Evolutionary conservation across 1,139 yeast species (phyloP), one percentile per base, ranked within the genome.

Genomic region (Pichia sp.): DNA sequence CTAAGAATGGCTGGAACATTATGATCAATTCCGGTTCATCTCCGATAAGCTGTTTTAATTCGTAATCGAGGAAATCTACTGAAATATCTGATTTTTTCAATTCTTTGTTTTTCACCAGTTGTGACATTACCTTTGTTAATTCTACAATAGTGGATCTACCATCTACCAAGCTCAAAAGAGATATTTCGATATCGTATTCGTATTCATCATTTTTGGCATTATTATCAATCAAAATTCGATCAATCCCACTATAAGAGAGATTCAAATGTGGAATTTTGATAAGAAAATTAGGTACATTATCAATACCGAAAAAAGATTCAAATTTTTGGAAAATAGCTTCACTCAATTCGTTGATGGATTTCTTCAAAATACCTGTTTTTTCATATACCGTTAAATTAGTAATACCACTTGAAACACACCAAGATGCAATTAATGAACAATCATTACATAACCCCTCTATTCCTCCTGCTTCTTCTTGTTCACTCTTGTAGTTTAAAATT

Each of bases 101-200:
- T 55, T 83, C 87, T 39, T 77, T 72, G 43, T 73, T 71, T 27
- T 70, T 66, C 9, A 90, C 85, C 52, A 87, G 69, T 47, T 81
- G 88, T 39, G 95, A 80, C 79, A 90, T 79, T 34, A 95, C 85
- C 56, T 77, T 82, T 27, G 98, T 84, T 49, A 94, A 71, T 55
- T 87, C 95, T 34, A 88, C 92, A 50, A 92, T 78, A 26, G 96
- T 83, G 45, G 88, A 84, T 52, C 95, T 81, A 5, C 99, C 98
- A 61, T 94, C 97, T 40, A 79, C 76, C 40, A 75, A 71, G 27
- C 94, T 80, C 37, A 90, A 66, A 46, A 94, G 66, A 37, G 78
- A 72, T 50, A 92, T 73, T 44, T 74, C 78, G 46, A 92, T 72
- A 46, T 79, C 81, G 32, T 72, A 68, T 2, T 46, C 51, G 51